Conservation (phyloP, 805 yeast genomes). For the Candida cerambycidarum region DNA sequence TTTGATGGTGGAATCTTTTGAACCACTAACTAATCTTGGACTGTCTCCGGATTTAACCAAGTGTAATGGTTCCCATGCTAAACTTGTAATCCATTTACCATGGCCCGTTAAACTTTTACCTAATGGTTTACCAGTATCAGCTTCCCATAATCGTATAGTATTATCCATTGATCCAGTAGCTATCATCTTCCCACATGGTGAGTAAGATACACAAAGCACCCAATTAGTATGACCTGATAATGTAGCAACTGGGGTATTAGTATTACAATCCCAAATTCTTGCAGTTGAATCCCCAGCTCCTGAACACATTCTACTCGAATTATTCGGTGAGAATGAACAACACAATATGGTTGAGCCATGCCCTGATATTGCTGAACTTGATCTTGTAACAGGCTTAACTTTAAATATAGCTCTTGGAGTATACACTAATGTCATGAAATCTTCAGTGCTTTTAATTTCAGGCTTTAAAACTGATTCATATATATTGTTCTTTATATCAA, state of each 20-base stretch:
- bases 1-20: conserved; percentile 87
- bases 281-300: conserved; percentile 98
- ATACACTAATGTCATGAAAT: conserved; percentile 82
- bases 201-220: conserved; percentile 90
- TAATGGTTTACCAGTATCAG: conserved; percentile 65
- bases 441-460: conserved; percentile 86
- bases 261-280: conserved; percentile 93
- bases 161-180: conserved; percentile 98
- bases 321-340: conserved; percentile 89
- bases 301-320: conserved; percentile 81
- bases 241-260: conserved; percentile 85
- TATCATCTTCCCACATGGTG: conserved; percentile 85
- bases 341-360: conserved; percentile 93
- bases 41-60: conserved; percentile 61
- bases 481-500: conserved; percentile 76
- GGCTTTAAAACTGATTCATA: conserved; percentile 84
- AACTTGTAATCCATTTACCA: conserved; percentile 81
- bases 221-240: conserved; percentile 85
- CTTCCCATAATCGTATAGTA: conserved; percentile 86
- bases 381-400: conserved; percentile 86
- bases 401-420: conserved; percentile 95
- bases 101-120: conserved; percentile 83
- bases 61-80: conserved; percentile 95
- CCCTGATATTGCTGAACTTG: conserved; percentile 90
- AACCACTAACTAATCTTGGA: conserved; percentile 79